Evolutionary conservation across 495 filamentous ascomycete species (phyloP).

Genomic region (Penicillium soppii): DNA sequence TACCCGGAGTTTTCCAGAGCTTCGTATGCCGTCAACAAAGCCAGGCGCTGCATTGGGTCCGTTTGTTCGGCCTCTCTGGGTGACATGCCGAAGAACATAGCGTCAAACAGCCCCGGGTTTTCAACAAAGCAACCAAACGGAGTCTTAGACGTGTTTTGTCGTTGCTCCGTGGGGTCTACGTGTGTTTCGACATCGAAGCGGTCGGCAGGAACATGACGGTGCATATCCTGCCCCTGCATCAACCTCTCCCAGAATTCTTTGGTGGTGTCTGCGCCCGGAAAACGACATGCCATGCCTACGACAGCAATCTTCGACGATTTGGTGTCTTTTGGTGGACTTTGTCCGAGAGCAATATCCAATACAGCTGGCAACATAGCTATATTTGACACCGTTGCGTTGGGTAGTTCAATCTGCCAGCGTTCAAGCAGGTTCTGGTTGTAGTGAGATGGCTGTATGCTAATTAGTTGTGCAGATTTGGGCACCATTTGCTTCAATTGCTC

Average conservation of each 20-base stretch:
- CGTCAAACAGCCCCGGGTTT: conserved; percentile 31
- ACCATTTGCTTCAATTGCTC: neutral
- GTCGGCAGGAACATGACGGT: conserved; percentile 35
- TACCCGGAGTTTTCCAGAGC: conserved; percentile 73
- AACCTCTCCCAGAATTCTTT: conserved; percentile 43
- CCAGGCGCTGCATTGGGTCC: conserved; percentile 74
- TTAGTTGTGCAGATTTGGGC: neutral
- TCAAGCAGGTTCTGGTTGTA: neutral
- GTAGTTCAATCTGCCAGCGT: neutral
- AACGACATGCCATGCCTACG: conserved; percentile 40
- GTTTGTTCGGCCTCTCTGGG: conserved; percentile 58
- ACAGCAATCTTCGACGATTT: conserved; percentile 36
- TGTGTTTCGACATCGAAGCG: conserved; percentile 42
- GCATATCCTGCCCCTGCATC: conserved; percentile 34
- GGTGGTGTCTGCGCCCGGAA: conserved; percentile 28
- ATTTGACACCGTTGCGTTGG: neutral
- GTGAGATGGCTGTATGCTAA: neutral
- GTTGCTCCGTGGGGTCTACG: conserved; percentile 36
- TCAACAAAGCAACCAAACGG: conserved; percentile 41
- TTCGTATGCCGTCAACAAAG: conserved; percentile 72
- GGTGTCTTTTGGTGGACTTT: neutral
- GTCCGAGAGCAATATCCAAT: neutral
- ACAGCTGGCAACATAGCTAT: neutral
- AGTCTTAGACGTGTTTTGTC: conserved; percentile 29
- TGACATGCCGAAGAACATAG: conserved; percentile 37